A percentile compares a stretch with the other conserved stretches of the same genome.
Conservation (phyloP, 495 filamentous ascomycete genomes). For the Penicillium coffeae region DNA sequence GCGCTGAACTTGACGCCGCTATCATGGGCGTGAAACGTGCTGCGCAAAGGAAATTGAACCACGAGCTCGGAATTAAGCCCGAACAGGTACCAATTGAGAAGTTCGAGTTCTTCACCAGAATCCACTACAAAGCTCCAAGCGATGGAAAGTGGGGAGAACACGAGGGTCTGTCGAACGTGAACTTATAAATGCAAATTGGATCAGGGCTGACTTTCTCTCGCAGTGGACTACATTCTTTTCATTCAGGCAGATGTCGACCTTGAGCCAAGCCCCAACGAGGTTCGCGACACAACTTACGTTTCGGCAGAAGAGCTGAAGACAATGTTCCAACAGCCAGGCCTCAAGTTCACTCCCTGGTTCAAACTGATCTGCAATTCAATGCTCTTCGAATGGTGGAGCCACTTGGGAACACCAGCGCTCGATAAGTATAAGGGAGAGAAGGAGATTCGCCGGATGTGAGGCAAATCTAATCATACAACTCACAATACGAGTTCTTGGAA, state of each 20-base stretch:
- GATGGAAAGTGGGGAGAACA: constrained; percentile 99
- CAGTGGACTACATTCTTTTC: constrained; percentile 99
- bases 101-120: constrained; percentile 91
- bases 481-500: not conserved
- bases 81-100: constrained; percentile 87
- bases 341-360: constrained; percentile 98
- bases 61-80: constrained; percentile 89
- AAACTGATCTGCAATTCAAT: constrained; percentile 97
- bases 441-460: constrained; percentile 80
- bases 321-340: constrained; percentile 74
- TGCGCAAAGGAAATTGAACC: constrained; percentile 85
- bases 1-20: constrained; percentile 73
- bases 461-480: not conserved
- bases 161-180: constrained; percentile 65
- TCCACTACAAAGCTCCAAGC: constrained; percentile 97
- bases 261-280: constrained; percentile 80
- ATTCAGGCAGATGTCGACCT: constrained; percentile 91
- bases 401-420: constrained; percentile 68
- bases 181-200: not conserved
- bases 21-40: constrained; percentile 83
- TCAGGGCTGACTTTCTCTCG: too few species aligned
- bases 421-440: constrained; percentile 84
- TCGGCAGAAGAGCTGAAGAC: constrained; percentile 74
- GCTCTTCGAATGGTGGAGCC: constrained; percentile 98
- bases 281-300: constrained; percentile 76